These are phyloP conservation scores for Myochromella boudieri DNA, from an alignment of 768 basidiomycete genomes.

Conservation along the genomic window DNA sequence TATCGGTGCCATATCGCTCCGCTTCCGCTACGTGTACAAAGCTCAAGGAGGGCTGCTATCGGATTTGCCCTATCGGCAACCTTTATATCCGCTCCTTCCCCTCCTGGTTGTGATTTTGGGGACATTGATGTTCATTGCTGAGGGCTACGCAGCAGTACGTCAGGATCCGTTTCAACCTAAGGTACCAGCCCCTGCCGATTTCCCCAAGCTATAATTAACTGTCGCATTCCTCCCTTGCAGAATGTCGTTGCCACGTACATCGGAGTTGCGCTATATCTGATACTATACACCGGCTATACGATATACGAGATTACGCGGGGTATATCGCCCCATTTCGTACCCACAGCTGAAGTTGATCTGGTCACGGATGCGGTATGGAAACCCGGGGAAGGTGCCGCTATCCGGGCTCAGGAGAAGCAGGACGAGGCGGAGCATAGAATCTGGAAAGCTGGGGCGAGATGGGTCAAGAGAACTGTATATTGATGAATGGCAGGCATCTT, in stretches of 20 bases:
- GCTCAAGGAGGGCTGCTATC: slow-evolving; percentile 48
- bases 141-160: slow-evolving; percentile 50
- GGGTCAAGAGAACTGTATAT: slow-evolving; percentile 8
- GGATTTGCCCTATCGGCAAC: slow-evolving; percentile 61
- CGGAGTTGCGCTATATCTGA: slow-evolving; percentile 45
- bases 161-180: slow-evolving; percentile 42
- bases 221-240: slow-evolving; percentile 21
- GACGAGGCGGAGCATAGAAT: slow-evolving; percentile 1
- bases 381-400: slow-evolving; percentile 37
- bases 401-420: slow-evolving; percentile 32
- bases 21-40: slow-evolving; percentile 62
- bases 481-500: no score
- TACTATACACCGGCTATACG: slow-evolving; percentile 44
- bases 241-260: slow-evolving; percentile 59
- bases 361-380: slow-evolving; percentile 56
- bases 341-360: slow-evolving; percentile 44
- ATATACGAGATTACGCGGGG: slow-evolving; percentile 35
- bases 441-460: background rate
- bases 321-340: slow-evolving; percentile 37
- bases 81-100: slow-evolving; percentile 54
- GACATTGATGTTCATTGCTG: slow-evolving; percentile 51
- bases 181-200: slow-evolving; percentile 26
- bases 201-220: slow-evolving; percentile 1
- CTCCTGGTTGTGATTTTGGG: slow-evolving; percentile 48
- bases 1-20: slow-evolving; percentile 53